Conservation (phyloP, 164 flowering plant genomes). For the Umbilicus rupestris region DNA sequence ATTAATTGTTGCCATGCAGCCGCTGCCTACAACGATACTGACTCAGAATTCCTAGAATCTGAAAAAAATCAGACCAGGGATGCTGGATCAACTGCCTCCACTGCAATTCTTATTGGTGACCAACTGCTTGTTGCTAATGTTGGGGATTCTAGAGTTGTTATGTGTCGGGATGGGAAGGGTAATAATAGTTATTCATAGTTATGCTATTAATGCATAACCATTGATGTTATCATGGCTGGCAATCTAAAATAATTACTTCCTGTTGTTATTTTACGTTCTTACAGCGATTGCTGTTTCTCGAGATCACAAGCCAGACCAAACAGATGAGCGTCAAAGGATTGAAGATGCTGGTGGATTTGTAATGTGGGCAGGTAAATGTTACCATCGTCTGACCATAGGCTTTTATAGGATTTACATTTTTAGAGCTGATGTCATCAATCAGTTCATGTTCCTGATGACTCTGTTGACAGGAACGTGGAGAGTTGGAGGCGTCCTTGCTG, state of each 20-base stretch:
- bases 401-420: not conserved
- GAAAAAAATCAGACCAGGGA: slow-evolving; percentile 80
- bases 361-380: slow-evolving; percentile 84
- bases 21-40: slow-evolving; percentile 91
- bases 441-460: not conserved
- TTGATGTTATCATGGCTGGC: not conserved
- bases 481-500: slow-evolving; percentile 83
- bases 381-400: not conserved
- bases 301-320: slow-evolving; percentile 97
- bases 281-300: slow-evolving; percentile 91
- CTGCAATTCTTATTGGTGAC: slow-evolving; percentile 92
- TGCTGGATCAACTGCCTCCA: slow-evolving; percentile 99
- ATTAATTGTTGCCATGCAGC: slow-evolving; percentile 28
- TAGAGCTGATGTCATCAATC: slow-evolving; percentile 52
- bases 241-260: not conserved
- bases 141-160: slow-evolving; percentile 95
- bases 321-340: slow-evolving; percentile 87
- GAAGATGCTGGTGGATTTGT: slow-evolving; percentile 99
- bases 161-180: slow-evolving; percentile 92
- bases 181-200: slow-evolving; percentile 11
- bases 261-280: not conserved
- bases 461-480: slow-evolving; percentile 67
- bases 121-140: slow-evolving; percentile 94
- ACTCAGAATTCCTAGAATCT: slow-evolving; percentile 83
- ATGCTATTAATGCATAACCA: not conserved